phyloP scores from a whole-genome alignment of 179 eudicot genomes.

The Heliamphora pulchella region DNA sequence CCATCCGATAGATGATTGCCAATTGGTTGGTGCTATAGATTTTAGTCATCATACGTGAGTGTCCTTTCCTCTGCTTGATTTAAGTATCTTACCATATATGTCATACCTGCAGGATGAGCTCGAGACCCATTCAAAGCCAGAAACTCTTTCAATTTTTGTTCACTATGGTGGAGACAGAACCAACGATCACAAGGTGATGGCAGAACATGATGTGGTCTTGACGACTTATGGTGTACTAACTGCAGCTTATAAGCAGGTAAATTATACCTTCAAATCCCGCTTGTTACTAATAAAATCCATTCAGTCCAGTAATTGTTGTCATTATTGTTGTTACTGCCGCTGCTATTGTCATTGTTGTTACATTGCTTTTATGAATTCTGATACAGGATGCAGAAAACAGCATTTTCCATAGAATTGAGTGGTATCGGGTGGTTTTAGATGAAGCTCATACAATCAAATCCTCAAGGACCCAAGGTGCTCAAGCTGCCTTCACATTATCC shows the following conservation, averaged over 20 bases:
- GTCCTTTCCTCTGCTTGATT: not conserved
- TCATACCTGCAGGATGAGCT: slow-evolving; percentile 44
- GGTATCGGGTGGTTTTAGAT: slow-evolving; percentile 57
- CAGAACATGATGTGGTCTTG: slow-evolving; percentile 51
- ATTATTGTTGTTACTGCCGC: not conserved
- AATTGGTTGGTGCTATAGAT: not conserved
- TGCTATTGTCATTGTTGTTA: not conserved
- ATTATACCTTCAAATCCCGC: not conserved
- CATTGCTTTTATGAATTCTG: not conserved
- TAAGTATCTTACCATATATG: not conserved
- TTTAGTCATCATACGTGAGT: not conserved
- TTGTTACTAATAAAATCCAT: not conserved
- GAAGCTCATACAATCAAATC: slow-evolving; percentile 70
- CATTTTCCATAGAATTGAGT: slow-evolving; percentile 49
- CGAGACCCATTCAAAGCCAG: slow-evolving; percentile 48
- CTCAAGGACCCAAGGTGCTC: slow-evolving; percentile 46
- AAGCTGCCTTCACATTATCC: slow-evolving; percentile 48
- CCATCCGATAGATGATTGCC: not conserved
- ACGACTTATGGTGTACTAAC: slow-evolving; percentile 57
- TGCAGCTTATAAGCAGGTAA: slow-evolving; percentile 46
- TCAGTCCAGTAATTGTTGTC: not conserved
- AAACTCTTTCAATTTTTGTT: slow-evolving; percentile 41
- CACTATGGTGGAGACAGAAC: slow-evolving; percentile 62
- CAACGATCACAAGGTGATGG: slow-evolving; percentile 39
- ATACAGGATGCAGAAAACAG: slow-evolving; percentile 36